Evolutionary conservation across 1,284 basidiomycete species (phyloP).

Genomic region (Athelia psychrophila): DNA sequence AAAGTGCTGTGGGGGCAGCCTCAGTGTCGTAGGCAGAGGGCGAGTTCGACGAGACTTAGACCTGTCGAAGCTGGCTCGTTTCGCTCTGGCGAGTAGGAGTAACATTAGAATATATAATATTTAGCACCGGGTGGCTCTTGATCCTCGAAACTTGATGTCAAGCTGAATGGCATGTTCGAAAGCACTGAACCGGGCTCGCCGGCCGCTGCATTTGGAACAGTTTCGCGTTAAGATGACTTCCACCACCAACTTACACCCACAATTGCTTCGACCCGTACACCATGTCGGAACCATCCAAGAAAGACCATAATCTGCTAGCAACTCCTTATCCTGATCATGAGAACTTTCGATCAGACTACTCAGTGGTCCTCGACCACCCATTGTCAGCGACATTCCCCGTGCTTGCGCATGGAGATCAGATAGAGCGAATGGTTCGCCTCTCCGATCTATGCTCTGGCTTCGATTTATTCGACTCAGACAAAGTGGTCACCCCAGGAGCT

Average conservation of each 20-base stretch:
- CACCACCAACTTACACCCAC: neutral
- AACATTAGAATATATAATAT: too few relatives aligned
- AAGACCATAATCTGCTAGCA: neutral
- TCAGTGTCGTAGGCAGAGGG: neutral
- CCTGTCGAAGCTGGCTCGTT: neutral
- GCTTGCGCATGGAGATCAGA: conserved; percentile 27
- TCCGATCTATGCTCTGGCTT: conserved; percentile 26
- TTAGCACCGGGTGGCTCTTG: neutral
- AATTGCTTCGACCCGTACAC: neutral
- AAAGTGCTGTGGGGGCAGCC: neutral
- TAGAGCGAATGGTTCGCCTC: conserved; percentile 28
- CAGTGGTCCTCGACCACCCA: conserved; percentile 25
- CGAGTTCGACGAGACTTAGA: neutral
- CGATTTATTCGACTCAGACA: conserved; percentile 23
- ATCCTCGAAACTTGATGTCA: neutral
- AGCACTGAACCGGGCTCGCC: too few relatives aligned
- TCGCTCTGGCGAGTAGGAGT: too few relatives aligned
- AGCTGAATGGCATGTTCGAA: neutral
- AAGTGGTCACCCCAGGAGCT: conserved; percentile 14
- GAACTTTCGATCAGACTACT: conserved; percentile 28
- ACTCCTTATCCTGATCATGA: conserved; percentile 10
- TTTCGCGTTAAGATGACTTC: neutral
- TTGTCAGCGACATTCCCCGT: conserved; percentile 24
- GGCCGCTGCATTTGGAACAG: neutral
- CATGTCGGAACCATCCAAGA: neutral